Evolutionary conservation across 2,329 filamentous ascomycete genomes (phyloP).

Genomic region (Paraphoma chrysanthemicola): DNA sequence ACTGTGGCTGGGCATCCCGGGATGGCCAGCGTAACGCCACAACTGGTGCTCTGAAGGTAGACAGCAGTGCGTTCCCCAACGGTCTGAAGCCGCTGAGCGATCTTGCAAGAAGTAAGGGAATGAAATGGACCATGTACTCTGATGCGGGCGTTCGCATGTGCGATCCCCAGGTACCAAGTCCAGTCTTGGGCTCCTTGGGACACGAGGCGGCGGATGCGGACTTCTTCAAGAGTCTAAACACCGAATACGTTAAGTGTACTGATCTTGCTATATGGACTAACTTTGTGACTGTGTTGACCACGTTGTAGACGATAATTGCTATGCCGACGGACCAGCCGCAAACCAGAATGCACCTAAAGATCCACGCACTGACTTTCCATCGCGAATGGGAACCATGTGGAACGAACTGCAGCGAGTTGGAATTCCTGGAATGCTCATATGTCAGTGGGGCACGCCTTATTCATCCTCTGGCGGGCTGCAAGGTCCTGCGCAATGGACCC

Average conservation of each 20-base stretch:
- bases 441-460: constrained; percentile 15
- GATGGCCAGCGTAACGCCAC: constrained; percentile 23
- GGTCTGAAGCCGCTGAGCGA: constrained; percentile 25
- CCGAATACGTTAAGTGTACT: constrained; percentile 27
- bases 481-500: constrained; percentile 24
- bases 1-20: constrained; percentile 25
- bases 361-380: constrained; percentile 20
- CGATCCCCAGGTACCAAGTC: constrained; percentile 20
- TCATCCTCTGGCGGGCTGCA: constrained; percentile 8
- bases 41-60: constrained; percentile 20
- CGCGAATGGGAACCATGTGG: constrained; percentile 25
- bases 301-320: constrained; percentile 25
- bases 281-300: not conserved
- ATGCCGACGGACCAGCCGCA: constrained; percentile 18
- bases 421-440: constrained; percentile 23
- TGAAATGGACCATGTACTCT: constrained; percentile 33
- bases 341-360: constrained; percentile 25
- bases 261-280: not conserved
- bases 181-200: constrained; percentile 19
- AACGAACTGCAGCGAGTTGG: constrained; percentile 25
- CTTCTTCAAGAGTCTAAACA: constrained; percentile 27
- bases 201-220: constrained; percentile 25
- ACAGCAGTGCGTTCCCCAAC: constrained; percentile 18
- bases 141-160: constrained; percentile 29
- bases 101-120: constrained; percentile 26